Evolutionary conservation across 148 eudicot species (phyloP).

Genomic region (Vaccinium darrowii): DNA sequence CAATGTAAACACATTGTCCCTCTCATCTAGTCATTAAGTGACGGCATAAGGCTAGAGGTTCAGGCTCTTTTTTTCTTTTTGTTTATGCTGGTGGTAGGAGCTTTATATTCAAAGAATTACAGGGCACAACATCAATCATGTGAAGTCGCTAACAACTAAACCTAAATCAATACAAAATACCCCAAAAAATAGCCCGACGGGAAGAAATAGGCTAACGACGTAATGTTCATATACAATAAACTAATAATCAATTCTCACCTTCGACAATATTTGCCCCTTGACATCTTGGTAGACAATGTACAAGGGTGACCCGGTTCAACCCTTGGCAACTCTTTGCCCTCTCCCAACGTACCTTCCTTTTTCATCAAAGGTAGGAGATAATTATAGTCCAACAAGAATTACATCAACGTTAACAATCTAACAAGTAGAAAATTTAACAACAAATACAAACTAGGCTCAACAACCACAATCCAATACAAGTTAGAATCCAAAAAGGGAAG

Average conservation of each 20-base stretch:
- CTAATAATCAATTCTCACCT: neutral
- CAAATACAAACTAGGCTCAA: neutral
- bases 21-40: too few relatives aligned
- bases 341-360: neutral
- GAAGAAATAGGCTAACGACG: neutral
- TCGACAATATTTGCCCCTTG: neutral
- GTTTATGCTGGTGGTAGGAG: neutral
- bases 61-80: neutral
- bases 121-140: neutral
- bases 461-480: neutral
- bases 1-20: too few relatives aligned
- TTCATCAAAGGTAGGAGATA: neutral
- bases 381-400: neutral
- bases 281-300: neutral
- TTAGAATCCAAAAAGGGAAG: neutral
- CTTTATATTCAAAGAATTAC: neutral
- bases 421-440: neutral
- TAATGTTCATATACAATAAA: neutral
- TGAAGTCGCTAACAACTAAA: neutral
- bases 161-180: neutral
- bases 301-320: neutral
- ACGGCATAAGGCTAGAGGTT: neutral
- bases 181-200: neutral
- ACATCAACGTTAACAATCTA: neutral
- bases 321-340: constrained; percentile 4